A percentile compares a stretch with the other conserved stretches of the same genome.
phyloP scores from a whole-genome alignment of 1,284 basidiomycete species.

The Leccinum huronense region DNA sequence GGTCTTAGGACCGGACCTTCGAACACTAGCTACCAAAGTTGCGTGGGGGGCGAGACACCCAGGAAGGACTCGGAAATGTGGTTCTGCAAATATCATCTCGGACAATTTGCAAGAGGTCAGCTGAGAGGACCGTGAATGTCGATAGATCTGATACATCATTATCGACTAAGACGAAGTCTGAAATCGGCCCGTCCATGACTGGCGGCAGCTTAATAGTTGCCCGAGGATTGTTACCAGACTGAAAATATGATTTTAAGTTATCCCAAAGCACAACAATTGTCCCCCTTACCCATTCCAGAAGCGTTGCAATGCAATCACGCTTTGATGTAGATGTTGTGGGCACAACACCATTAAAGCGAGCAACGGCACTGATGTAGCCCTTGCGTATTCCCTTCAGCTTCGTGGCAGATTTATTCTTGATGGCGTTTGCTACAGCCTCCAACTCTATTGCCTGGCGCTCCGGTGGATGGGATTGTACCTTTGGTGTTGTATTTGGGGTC shows the following conservation, averaged over 20 bases:
- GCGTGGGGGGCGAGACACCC: neutral
- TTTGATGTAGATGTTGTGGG: neutral
- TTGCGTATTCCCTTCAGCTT: neutral
- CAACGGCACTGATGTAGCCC: neutral
- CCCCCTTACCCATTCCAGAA: neutral
- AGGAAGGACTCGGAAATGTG: neutral
- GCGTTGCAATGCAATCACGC: neutral
- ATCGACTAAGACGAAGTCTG: neutral
- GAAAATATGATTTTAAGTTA: neutral
- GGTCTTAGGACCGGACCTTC: no score
- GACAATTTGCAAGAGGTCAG: neutral
- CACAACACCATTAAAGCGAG: neutral
- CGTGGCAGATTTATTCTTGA: neutral
- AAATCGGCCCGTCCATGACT: neutral
- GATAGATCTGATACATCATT: neutral
- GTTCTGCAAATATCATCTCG: neutral
- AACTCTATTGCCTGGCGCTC: neutral
- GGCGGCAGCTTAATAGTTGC: neutral
- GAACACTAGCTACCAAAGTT: neutral
- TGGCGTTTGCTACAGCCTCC: neutral
- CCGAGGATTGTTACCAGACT: neutral
- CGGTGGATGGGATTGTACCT: neutral
- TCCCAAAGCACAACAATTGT: neutral
- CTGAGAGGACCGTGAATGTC: neutral
- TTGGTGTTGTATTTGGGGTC: neutral